Evolutionary conservation across 2,329 filamentous ascomycete genomes (phyloP), one percentile per base, ranked within the genome.

Genomic region (Alternaria infectoria): DNA sequence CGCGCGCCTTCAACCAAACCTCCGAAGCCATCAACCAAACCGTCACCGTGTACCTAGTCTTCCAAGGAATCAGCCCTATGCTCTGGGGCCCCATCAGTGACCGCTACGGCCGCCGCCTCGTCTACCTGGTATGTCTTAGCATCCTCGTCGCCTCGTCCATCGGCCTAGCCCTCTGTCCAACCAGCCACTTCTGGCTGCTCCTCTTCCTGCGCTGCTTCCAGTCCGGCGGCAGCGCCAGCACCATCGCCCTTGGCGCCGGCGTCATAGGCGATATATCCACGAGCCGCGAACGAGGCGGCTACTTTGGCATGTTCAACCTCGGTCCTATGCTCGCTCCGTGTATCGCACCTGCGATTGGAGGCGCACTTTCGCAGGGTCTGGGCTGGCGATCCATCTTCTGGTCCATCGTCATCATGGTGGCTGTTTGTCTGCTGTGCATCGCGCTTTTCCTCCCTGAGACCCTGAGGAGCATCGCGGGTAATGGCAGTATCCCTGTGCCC

Each of bases 261-360:
- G 88, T 93, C 2, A 86, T 94, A 13, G 89, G 90, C 1, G 92
- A 96, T 70, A 85, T 93, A 6, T 85, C 89, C 0, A 88, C 90
- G 0, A 88, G 86, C 49, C 85, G 87, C 0, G 90, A 95, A 76
- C 83, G 92, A 69, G 92, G 92, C 3, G 87, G 85, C 59, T 94
- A 91, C 73, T 90, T 94, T 73, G 81, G 91, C 88, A 54, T 86
- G 89, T 63, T 87, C 90, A 19, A 86, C 85, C 30, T 84, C 83
- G 5, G 88, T 86, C 15, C 73, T 1, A 75, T 76, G 74, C 64
- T 76, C 15, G 67, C 74, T 11, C 64, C 76, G 10, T 68, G 71
- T 54, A 73, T 77, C 13, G 75, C 70, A 2, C 77, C 78, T 15
- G 72, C 75, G 1, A 68, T 79, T 9, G 78, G 79, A 23, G 79